Conservation (phyloP, 129 eudicot genomes). For the Saussurea involucrata region DNA sequence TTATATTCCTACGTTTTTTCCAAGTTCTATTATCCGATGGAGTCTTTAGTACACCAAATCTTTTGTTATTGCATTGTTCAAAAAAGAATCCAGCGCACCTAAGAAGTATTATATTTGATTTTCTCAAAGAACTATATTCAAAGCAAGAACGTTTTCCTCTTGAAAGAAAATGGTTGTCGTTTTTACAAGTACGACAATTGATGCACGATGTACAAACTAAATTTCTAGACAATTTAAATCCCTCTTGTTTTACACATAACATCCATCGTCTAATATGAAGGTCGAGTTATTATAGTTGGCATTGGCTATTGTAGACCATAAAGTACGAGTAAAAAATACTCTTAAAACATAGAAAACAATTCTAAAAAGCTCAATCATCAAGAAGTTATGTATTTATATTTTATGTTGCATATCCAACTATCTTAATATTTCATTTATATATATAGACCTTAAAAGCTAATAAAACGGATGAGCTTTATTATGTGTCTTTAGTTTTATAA, state of each 20-base stretch:
- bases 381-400: background rate
- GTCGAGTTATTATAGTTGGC: background rate
- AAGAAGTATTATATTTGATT: background rate
- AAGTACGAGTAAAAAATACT: background rate
- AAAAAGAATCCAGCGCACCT: background rate
- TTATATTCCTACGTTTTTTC: conserved; percentile 27
- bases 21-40: conserved; percentile 1
- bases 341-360: background rate
- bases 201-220: background rate
- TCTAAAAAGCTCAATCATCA: background rate
- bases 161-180: background rate
- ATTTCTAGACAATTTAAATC: background rate
- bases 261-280: background rate
- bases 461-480: background rate
- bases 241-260: background rate
- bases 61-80: background rate
- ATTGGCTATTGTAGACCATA: background rate
- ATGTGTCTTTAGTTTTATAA: background rate
- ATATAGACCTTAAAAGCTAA: background rate
- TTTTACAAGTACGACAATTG: background rate
- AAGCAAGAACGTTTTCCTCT: background rate
- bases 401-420: background rate
- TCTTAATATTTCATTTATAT: background rate
- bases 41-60: background rate
- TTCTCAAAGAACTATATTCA: background rate